Evolutionary conservation across 441 rosid genomes (phyloP).

Genomic region (Isatis lusitanica): DNA sequence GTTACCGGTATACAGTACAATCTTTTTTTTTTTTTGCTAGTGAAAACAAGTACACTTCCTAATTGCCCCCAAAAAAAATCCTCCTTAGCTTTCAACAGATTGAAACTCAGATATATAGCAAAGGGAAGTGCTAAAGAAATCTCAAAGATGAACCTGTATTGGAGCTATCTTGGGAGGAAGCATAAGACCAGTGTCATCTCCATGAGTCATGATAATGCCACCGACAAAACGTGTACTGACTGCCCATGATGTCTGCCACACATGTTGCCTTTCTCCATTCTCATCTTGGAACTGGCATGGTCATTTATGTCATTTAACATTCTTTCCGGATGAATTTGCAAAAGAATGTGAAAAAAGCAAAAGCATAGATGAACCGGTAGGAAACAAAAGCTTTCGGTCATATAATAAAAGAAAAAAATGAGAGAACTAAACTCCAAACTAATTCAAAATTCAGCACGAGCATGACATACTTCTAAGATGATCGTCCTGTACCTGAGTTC

Average conservation of each 20-base stretch:
- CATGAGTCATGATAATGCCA: conserved; percentile 96
- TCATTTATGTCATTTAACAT: conserved; percentile 10
- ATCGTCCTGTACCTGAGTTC: conserved; percentile 55
- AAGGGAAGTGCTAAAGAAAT: background rate
- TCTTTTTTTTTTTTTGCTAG: background rate
- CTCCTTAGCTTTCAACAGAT: background rate
- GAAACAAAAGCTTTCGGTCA: background rate
- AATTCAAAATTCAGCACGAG: background rate
- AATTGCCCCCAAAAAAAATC: background rate
- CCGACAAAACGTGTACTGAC: conserved; percentile 91
- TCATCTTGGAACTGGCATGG: conserved; percentile 76
- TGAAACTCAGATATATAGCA: background rate
- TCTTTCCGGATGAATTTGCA: background rate
- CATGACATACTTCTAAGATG: conserved; percentile 4
- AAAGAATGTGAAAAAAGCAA: background rate
- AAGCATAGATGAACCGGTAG: background rate
- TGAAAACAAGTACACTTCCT: background rate
- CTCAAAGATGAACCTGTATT: conserved; percentile 56
- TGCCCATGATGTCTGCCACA: conserved; percentile 99
- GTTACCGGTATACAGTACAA: background rate
- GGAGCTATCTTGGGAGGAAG: conserved; percentile 93
- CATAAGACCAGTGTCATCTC: conserved; percentile 92
- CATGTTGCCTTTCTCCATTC: conserved; percentile 85
- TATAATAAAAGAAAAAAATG: background rate
- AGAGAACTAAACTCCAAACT: background rate